Base-by-base conservation (phyloP, 1,139 yeast genomes). In the Suhomyces wounanorum region DNA sequence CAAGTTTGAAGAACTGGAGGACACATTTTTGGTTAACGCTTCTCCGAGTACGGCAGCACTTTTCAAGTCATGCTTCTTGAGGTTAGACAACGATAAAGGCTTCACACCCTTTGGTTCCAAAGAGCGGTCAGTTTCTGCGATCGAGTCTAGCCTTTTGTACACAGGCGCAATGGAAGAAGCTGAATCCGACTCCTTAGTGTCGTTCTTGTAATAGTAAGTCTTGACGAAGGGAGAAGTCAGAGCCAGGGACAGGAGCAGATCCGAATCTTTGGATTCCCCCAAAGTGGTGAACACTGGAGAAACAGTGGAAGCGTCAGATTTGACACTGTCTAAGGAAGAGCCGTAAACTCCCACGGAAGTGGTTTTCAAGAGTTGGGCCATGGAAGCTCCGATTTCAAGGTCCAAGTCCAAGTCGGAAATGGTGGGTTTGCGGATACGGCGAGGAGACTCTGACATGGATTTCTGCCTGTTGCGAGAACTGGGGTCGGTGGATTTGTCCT, bases 331-430 rank as follows among this genome's bases (percentile, higher is more conserved):
- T 30, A 67, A 54, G 1, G 81, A 77, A 5, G 80, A 72, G 43
- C 62, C 58, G 43, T 58, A 62, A n/a, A 40, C 46, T 3, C 17
- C 45, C 16, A 41, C 42, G n/a, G 30, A 37, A 30, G 48, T 38
- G 13, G 48, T 31, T 16, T 45, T 47, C 48, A 78, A 65, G 25
- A 79, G 64, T 50, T 61, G 66, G 3, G 83, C 83, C 77, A 77
- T 71, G 41, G 77, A 72, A 16, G 69, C 72, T 31, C 75, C 80
- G 46, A 78, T 77, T 52, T 78, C 81, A 44, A 77, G 58, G 48
- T 74, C 79, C 49, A 73, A 62, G 44, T 68, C 69, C 49, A 58
- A 48, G 41, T 47, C 52, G 9, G 54, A 49, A 23, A 49, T 35
- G 40, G 51, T 44, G n/a, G 21, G 38, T 21, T 50, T 47, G 16